These are phyloP conservation scores for Cyanidioschyzon merolae DNA, from an alignment of 23 red algal genomes.

Conservation along the genomic window DNA sequence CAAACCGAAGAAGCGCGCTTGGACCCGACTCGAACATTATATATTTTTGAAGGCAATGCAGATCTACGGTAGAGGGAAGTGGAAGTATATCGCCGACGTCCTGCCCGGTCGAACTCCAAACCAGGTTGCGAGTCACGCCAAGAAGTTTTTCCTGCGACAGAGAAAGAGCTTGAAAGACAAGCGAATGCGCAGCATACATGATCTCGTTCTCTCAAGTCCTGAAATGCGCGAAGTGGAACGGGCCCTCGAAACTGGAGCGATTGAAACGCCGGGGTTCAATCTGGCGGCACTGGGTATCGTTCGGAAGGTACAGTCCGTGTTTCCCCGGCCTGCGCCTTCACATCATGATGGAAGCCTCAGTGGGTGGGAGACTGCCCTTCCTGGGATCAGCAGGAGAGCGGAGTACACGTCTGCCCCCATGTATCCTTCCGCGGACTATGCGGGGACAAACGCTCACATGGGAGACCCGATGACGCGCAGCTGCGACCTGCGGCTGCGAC, in stretches of 20 bases:
- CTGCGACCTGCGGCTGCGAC: slow-evolving; percentile 1
- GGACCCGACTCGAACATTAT: slow-evolving; percentile 24
- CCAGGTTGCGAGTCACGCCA: slow-evolving; percentile 26
- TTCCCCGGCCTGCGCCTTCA: neutral
- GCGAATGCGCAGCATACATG: slow-evolving; percentile 28
- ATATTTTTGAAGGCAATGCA: slow-evolving; percentile 27
- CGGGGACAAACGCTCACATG: neutral
- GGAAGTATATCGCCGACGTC: slow-evolving; percentile 22
- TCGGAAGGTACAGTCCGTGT: neutral
- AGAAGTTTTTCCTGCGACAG: slow-evolving; percentile 26
- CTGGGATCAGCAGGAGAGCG: neutral
- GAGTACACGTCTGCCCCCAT: no score
- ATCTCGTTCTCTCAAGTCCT: slow-evolving; percentile 15
- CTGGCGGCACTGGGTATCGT: slow-evolving; percentile 4
- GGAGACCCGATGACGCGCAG: neutral
- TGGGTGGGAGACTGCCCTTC: neutral
- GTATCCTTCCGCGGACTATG: neutral
- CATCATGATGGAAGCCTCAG: neutral
- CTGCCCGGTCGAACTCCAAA: slow-evolving; percentile 8
- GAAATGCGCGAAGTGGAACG: slow-evolving; percentile 28
- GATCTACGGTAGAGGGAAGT: slow-evolving; percentile 20
- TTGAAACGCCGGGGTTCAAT: slow-evolving; percentile 6
- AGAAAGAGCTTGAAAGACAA: slow-evolving; percentile 18
- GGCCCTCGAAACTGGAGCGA: neutral
- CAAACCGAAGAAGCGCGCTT: slow-evolving; percentile 22